Evolutionary conservation across 768 basidiomycete genomes (phyloP), one percentile per base, ranked within the genome.

Genomic region (Termitomyces titanicus): DNA sequence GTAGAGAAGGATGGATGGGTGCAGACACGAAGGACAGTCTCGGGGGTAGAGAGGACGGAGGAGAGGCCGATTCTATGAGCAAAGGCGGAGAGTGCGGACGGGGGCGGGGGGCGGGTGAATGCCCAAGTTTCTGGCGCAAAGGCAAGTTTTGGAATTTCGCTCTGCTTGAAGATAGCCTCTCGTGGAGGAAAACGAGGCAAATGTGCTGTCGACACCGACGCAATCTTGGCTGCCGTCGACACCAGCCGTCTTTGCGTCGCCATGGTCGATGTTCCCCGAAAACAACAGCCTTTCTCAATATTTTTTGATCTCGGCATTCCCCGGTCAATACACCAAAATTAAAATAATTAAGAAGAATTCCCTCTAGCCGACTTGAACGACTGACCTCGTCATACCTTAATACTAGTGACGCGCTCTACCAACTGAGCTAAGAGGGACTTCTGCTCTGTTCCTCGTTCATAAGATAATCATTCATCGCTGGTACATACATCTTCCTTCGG

Each of bases 41-140:
- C 82, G 5, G 81, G 64, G 3, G 80, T 75, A 2, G 74, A 61
- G 24, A 86, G 63, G n/a, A 86, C 73, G 1, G 79, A 75, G 0
- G 79, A 77, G 3, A 92, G 82, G 33, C 90, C 89, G 65, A 89
- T 80, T 59, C 92, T 79, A 61, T 92, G 85, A 2, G 86, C 78
- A 61, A 94, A 88, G 1, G 92, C 88, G 44, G 81, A 73, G 61
- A 94, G 78, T 5, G 90, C 84, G 6, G 89, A 79, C 0, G 81
- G 74, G 0, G 88, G 86, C 2, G 88, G 83, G 0, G 88, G 86
- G 64, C 91, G 89, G 24, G 87, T 68, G 5, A 80, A 66, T 10
- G 84, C 84, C 89, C 89, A 92, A 58, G 75, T 69, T 57, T 86
- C 81, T 33, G 85, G 76, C 57, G 84, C 79, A 70, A 90, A 89